Conservation (phyloP, 768 basidiomycete species). For the Serendipita vermifera region DNA sequence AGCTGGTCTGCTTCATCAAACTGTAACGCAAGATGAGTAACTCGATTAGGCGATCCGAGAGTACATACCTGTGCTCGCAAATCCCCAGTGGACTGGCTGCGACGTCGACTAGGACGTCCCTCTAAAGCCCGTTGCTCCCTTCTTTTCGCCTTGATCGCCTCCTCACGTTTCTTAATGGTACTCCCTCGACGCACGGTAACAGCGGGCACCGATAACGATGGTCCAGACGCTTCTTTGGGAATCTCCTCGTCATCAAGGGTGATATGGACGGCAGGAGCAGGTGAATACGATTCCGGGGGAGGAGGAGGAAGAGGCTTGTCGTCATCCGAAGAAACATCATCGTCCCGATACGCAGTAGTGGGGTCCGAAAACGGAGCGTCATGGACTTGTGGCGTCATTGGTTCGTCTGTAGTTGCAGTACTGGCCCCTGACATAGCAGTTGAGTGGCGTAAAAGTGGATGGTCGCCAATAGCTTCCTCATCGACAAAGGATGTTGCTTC, state of each 20-base stretch:
- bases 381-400: neutral
- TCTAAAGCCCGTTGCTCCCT: constrained; percentile 30
- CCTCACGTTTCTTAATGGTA: constrained; percentile 51
- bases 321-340: neutral
- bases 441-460: neutral
- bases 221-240: constrained; percentile 26
- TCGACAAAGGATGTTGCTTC: no score
- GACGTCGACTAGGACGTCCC: constrained; percentile 42
- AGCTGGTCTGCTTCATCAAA: neutral
- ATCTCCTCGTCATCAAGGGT: constrained; percentile 17
- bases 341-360: neutral
- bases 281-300: constrained; percentile 34
- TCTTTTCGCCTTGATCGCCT: constrained; percentile 56
- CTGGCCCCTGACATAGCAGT: constrained; percentile 3
- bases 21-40: constrained; percentile 3
- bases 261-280: constrained; percentile 37
- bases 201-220: constrained; percentile 33
- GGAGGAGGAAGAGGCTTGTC: constrained; percentile 13
- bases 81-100: constrained; percentile 73
- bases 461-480: no score
- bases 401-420: constrained; percentile 4
- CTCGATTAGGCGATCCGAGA: neutral
- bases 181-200: constrained; percentile 34
- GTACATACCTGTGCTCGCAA: constrained; percentile 32
- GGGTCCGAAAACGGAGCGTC: neutral